These are phyloP conservation scores for Berberis vulgaris DNA, from an alignment of 164 flowering plant species.

Conservation along the genomic window DNA sequence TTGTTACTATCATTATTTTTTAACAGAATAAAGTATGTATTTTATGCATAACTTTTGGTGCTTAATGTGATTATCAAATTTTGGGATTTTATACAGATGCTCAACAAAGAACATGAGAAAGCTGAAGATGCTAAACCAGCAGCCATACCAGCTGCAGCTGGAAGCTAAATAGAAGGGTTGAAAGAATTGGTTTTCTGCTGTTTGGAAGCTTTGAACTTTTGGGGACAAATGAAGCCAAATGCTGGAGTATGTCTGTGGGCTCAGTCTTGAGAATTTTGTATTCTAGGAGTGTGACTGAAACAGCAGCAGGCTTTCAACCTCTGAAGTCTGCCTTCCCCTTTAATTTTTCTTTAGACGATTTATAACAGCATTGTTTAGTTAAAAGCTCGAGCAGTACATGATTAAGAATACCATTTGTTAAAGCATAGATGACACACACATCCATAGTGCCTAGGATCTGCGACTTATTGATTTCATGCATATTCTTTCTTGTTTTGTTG, in stretches of 20 bases:
- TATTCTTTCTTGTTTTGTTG: too few species aligned
- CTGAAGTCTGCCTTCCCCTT: background rate
- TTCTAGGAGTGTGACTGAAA: background rate
- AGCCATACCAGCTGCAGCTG: slow-evolving; percentile 43
- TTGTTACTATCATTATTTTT: background rate
- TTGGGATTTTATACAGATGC: slow-evolving; percentile 38
- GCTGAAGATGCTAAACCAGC: slow-evolving; percentile 82
- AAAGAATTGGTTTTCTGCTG: background rate
- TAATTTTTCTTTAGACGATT: background rate
- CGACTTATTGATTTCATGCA: too few species aligned
- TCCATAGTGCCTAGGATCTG: too few species aligned
- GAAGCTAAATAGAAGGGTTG: slow-evolving; percentile 29
- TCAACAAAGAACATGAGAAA: slow-evolving; percentile 92
- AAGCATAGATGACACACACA: too few species aligned
- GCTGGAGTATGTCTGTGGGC: background rate
- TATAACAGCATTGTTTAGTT: background rate
- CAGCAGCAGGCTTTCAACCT: background rate
- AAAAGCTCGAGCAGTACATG: too few species aligned
- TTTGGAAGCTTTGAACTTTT: background rate
- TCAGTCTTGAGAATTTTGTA: slow-evolving; percentile 10
- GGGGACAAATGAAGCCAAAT: background rate
- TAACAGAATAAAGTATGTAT: too few species aligned
- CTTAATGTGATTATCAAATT: background rate
- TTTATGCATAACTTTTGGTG: too few species aligned
- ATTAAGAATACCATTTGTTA: too few species aligned